phyloP scores from a whole-genome alignment of 495 filamentous ascomycete species.

The Neurospora hispaniola region DNA sequence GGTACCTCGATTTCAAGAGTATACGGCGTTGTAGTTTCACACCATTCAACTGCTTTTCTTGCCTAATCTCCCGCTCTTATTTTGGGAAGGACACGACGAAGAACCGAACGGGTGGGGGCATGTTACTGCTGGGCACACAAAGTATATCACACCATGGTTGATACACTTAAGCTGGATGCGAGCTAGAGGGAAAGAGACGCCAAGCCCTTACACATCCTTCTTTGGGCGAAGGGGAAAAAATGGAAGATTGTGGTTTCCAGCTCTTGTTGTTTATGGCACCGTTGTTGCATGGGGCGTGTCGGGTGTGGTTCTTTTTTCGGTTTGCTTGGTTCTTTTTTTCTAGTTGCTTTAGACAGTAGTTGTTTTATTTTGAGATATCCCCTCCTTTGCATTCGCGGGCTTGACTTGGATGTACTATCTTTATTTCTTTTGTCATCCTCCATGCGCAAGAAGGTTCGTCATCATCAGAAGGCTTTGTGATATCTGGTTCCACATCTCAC shows the following conservation, averaged over 20 bases:
- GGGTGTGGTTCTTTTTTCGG: neutral
- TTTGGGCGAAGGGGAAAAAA: neutral
- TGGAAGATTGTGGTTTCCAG: neutral
- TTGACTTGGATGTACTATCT: neutral
- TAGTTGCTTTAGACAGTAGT: slow-evolving; percentile 1
- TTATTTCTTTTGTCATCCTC: neutral
- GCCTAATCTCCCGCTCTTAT: neutral
- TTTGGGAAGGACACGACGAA: neutral
- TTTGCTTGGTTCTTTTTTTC: neutral
- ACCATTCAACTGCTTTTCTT: neutral
- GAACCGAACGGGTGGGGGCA: neutral
- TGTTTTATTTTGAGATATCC: neutral
- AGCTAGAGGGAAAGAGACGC: neutral
- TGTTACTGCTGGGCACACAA: neutral
- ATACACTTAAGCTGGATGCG: neutral
- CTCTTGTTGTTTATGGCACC: neutral
- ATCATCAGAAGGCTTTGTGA: neutral
- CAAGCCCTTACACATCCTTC: neutral
- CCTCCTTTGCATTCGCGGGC: neutral
- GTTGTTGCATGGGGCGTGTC: neutral
- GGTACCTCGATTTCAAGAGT: neutral
- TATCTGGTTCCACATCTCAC: neutral
- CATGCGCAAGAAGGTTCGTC: neutral
- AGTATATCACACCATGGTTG: neutral
- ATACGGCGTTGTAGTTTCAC: neutral